Base-by-base conservation (phyloP, 2,329 filamentous ascomycete species). In the Calonectria hongkongensis region DNA sequence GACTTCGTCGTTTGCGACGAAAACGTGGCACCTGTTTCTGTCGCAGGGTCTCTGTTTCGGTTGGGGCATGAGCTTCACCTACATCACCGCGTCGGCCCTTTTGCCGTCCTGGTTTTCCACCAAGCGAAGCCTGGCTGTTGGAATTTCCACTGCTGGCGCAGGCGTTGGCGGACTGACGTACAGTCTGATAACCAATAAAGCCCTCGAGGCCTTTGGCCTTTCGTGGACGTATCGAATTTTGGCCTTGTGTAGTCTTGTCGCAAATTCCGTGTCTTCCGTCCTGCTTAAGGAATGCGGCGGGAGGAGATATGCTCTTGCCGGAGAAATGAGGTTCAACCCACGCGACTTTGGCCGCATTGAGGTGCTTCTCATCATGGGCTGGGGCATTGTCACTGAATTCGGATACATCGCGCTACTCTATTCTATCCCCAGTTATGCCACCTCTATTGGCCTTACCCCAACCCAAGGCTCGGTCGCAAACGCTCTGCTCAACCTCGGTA, bases 41-140 rank as follows among this genome's bases (percentile, higher is more conserved):
- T 89, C 87, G n/a, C 94, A 95, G 79, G 94, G 93, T 18, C 78
- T 95, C 1, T 90, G 90, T 70, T 95, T 95, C 75, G 93, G 93
- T 13, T 84, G 91, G 64, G 93, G 93, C 3, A 91, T 95, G 88
- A 93, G 93, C 1, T 92, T 95, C 68, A 84, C 92, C 12, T 95
- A 94, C 79, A 92, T 93, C 1, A 89, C 89, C 3, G 89, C 87
- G 7, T 91, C 92, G 2, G 89, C 89, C 33, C 88, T 94, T 6
- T 85, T 92, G 0, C 88, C 92, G 3, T 92, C 94, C 79, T 94
- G 92, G 92, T 94, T 94, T 78, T 88, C 86, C 7, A 90, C 88
- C 39, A 47, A 56, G 3, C 28, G 63, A 12, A 68, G 67, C 43
- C 28, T 70, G 0, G 71, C 71, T 6, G 64, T 70, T 4, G 71